These are phyloP conservation scores for Ceratobasidium papillatum DNA, from an alignment of 1,284 basidiomycete species.

Conservation along the genomic window DNA sequence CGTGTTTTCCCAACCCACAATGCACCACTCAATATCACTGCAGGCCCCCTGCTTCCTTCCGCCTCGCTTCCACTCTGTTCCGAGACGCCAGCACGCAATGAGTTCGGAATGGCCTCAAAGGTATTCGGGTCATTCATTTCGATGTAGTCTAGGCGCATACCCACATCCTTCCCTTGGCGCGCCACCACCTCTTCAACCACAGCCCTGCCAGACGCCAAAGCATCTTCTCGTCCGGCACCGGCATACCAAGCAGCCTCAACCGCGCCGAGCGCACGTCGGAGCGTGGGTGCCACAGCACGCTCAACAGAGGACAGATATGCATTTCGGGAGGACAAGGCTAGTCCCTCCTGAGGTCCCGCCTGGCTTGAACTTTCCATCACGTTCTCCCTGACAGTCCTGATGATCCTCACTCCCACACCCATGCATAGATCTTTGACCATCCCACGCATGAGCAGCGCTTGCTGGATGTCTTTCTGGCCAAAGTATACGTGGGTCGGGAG, in stretches of 20 bases:
- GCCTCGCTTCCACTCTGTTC: constrained; percentile 20
- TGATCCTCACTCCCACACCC: constrained; percentile 11
- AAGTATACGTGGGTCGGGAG: constrained; percentile 95
- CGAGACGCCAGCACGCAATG: constrained; percentile 46
- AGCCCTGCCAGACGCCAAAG: constrained; percentile 51
- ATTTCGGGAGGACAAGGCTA: constrained; percentile 94
- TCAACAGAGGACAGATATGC: constrained; percentile 79
- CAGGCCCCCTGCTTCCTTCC: constrained; percentile 49
- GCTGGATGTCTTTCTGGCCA: constrained; percentile 99
- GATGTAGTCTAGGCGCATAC: constrained; percentile 82
- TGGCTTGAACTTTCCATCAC: constrained; percentile 5
- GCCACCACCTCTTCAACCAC: constrained; percentile 54
- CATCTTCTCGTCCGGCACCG: constrained; percentile 61
- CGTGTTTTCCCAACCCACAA: constrained; percentile 88
- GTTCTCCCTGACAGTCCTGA: constrained; percentile 20
- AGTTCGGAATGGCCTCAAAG: constrained; percentile 67
- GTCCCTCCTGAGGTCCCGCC: constrained; percentile 53
- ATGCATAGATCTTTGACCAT: constrained; percentile 78
- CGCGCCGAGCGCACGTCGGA: constrained; percentile 73
- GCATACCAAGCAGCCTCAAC: constrained; percentile 65
- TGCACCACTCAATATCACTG: constrained; percentile 87
- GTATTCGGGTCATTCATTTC: constrained; percentile 85
- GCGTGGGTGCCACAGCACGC: constrained; percentile 71
- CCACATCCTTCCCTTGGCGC: constrained; percentile 57
- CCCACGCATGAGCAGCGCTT: constrained; percentile 87